Conservation (phyloP, 768 basidiomycete species). For the Rossbeevera mucosa region DNA sequence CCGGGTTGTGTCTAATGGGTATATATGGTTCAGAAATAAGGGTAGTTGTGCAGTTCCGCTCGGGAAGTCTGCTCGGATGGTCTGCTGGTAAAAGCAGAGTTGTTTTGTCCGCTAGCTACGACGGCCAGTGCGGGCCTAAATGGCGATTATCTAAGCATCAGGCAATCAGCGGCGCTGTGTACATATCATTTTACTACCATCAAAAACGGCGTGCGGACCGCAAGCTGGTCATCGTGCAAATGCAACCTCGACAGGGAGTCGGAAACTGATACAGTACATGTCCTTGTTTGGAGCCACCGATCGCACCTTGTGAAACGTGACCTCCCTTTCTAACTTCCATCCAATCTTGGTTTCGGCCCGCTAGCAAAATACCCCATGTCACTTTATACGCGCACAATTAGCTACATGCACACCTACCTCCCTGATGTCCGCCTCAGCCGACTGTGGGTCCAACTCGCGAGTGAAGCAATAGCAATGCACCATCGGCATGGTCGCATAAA, state of each 20-base stretch:
- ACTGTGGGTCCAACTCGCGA: conserved; percentile 64
- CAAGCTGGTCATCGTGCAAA: conserved; percentile 19
- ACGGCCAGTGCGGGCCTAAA: conserved; percentile 30
- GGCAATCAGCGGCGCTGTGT: conserved; percentile 19
- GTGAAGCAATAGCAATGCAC: conserved; percentile 98
- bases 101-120: conserved; percentile 1
- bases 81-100: conserved; percentile 5
- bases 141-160: conserved; percentile 27
- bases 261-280: conserved; percentile 96
- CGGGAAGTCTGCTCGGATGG: conserved; percentile 5
- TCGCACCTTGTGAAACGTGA: conserved; percentile 70
- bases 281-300: conserved; percentile 94
- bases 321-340: conserved; percentile 44
- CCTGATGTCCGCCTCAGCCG: conserved; percentile 73
- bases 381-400: conserved; percentile 3
- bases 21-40: conserved; percentile 23
- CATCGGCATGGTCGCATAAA: conserved; percentile 65
- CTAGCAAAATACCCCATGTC: conserved; percentile 38
- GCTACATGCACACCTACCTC: conserved; percentile 48
- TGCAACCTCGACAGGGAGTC: conserved; percentile 49
- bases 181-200: neutral
- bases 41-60: conserved; percentile 18
- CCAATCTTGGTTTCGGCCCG: conserved; percentile 68
- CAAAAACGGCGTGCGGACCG: neutral
- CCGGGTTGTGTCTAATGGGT: conserved; percentile 31